A percentile compares a stretch with the other conserved stretches of the same genome.
phyloP scores from a whole-genome alignment of 2,329 filamentous ascomycete species.

The Ophiostoma ips region DNA sequence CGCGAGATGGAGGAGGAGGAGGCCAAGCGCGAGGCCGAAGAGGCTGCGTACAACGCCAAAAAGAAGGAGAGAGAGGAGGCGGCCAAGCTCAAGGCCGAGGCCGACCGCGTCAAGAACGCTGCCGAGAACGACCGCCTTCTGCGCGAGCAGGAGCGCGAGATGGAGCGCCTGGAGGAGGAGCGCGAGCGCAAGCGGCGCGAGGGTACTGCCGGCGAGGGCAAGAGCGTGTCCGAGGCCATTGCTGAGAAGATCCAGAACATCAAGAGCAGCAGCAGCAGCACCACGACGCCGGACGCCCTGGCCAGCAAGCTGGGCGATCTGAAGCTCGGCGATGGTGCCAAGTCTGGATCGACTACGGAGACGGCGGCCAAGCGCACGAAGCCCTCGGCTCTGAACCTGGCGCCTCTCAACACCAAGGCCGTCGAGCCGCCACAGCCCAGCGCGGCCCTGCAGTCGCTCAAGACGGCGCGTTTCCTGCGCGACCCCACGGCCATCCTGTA shows the following conservation, averaged over 20 bases:
- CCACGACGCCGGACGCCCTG: slow-evolving; percentile 27
- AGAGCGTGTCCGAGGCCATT: slow-evolving; percentile 39
- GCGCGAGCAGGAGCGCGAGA: slow-evolving; percentile 57
- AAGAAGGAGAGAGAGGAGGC: slow-evolving; percentile 11
- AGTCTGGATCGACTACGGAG: slow-evolving; percentile 18
- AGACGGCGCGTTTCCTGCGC: slow-evolving; percentile 77
- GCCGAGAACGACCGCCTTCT: slow-evolving; percentile 34
- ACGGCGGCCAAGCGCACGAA: slow-evolving; percentile 46
- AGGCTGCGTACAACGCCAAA: slow-evolving; percentile 11
- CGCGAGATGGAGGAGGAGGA: slow-evolving; percentile 17
- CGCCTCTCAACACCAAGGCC: slow-evolving; percentile 65
- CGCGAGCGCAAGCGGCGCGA: slow-evolving; percentile 41
- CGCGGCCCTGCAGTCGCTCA: slow-evolving; percentile 82
- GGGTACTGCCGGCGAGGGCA: slow-evolving; percentile 25
- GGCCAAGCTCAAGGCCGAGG: slow-evolving; percentile 11
- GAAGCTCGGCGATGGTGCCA: slow-evolving; percentile 26
- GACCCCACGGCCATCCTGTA: slow-evolving; percentile 65
- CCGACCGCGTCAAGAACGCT: slow-evolving; percentile 8
- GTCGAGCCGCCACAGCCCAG: slow-evolving; percentile 88
- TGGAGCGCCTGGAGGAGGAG: slow-evolving; percentile 60
- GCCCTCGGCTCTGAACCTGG: slow-evolving; percentile 77
- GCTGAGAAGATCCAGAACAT: slow-evolving; percentile 26
- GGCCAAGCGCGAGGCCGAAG: slow-evolving; percentile 12
- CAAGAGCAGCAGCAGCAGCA: slow-evolving; percentile 25
- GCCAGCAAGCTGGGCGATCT: slow-evolving; percentile 38